phyloP scores from a whole-genome alignment of 129 eudicot species.

The Flaveria brownii region DNA sequence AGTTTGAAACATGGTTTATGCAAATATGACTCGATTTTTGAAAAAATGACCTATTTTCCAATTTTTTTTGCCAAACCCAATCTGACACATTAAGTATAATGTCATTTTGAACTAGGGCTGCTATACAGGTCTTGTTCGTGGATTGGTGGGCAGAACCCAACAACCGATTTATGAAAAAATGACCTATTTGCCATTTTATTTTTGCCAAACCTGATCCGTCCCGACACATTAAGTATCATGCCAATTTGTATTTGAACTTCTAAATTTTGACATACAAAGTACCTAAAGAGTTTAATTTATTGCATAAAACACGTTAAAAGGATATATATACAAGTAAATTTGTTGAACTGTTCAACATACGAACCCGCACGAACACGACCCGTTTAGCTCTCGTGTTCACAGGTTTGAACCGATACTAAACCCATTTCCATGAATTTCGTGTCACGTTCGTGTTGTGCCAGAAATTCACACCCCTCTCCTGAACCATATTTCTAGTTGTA shows the following conservation, averaged over 20 bases:
- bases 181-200: too few species aligned
- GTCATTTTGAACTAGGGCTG: not conserved
- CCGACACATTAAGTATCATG: not conserved
- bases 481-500: slow-evolving; percentile 3
- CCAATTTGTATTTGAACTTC: not conserved
- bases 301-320: not conserved
- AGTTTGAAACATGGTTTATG: not conserved
- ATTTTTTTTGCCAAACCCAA: not conserved
- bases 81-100: not conserved
- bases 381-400: not conserved
- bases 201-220: too few species aligned
- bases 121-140: too few species aligned
- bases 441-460: not conserved
- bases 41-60: not conserved
- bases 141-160: too few species aligned
- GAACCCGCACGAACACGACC: not conserved
- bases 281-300: not conserved
- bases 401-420: not conserved
- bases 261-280: not conserved
- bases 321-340: too few species aligned
- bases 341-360: not conserved
- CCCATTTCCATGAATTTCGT: too few species aligned
- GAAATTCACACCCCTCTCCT: not conserved
- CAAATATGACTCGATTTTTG: not conserved
- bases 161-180: too few species aligned